phyloP scores from a whole-genome alignment of 257 asterid species.

The Buddleja alternifolia region DNA sequence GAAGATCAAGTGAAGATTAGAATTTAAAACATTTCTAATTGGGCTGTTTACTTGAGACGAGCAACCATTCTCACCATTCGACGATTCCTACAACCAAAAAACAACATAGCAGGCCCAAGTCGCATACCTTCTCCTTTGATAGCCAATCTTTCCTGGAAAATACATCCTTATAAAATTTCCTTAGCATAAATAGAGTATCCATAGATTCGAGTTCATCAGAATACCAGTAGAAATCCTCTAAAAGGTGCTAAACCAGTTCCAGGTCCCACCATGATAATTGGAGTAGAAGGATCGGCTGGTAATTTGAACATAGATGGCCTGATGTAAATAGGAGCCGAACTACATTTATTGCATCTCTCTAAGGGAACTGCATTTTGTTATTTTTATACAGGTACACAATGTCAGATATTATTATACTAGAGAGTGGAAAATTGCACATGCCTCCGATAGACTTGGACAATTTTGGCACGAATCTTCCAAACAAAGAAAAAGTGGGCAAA shows the following conservation, averaged over 20 bases:
- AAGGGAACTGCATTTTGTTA: constrained; percentile 63
- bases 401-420: constrained; percentile 8
- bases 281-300: constrained; percentile 66
- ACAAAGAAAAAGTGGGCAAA: background rate
- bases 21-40: constrained; percentile 4
- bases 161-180: constrained; percentile 13
- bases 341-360: constrained; percentile 53
- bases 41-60: constrained; percentile 7
- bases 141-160: constrained; percentile 67
- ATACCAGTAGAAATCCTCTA: constrained; percentile 78
- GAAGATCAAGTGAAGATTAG: constrained; percentile 13
- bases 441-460: background rate
- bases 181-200: constrained; percentile 6
- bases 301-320: constrained; percentile 75
- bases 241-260: constrained; percentile 91
- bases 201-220: constrained; percentile 4
- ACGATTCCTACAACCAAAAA: constrained; percentile 81
- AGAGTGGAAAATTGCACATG: background rate
- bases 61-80: constrained; percentile 48
- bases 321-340: constrained; percentile 71
- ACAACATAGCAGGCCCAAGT: constrained; percentile 72
- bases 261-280: constrained; percentile 80
- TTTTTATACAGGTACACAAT: constrained; percentile 18
- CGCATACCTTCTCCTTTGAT: constrained; percentile 58
- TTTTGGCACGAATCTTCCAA: constrained; percentile 3